Percentiles rank a stretch among this genome's conserved stretches.
Conservation (phyloP, 345 rosid genomes). For the Zanthoxylum bungeanum region DNA sequence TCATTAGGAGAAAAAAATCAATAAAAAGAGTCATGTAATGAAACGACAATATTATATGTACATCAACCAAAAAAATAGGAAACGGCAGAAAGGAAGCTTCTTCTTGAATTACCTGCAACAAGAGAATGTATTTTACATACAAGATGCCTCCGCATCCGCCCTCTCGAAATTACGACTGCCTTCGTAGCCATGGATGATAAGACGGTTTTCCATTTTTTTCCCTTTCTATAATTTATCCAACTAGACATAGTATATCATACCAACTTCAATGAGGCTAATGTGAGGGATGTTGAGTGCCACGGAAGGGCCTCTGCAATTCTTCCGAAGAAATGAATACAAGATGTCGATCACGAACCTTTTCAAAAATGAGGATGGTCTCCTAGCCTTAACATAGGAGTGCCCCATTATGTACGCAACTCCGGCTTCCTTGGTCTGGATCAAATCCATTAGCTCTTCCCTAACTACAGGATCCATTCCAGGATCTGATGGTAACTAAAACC, state of each 20-base stretch:
- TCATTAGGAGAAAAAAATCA: not conserved
- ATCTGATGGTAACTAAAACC: slow-evolving; percentile 51
- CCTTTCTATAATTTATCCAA: not conserved
- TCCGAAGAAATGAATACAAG: slow-evolving; percentile 84
- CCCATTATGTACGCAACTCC: slow-evolving; percentile 91
- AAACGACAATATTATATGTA: not conserved
- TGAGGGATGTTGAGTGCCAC: slow-evolving; percentile 92
- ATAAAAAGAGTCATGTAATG: not conserved
- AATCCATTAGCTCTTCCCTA: slow-evolving; percentile 79
- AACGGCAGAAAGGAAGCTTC: not conserved
- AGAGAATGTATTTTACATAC: not conserved
- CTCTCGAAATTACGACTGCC: not conserved
- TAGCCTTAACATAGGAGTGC: slow-evolving; percentile 80
- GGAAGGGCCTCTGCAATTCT: slow-evolving; percentile 92
- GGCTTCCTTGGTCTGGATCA: slow-evolving; percentile 79
- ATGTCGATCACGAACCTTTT: slow-evolving; percentile 74
- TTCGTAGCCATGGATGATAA: not conserved
- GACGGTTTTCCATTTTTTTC: not conserved
- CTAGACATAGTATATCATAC: slow-evolving; percentile 90
- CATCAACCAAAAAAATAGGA: no score
- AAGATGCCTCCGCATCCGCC: not conserved
- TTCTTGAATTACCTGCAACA: not conserved
- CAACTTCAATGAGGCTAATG: slow-evolving; percentile 91
- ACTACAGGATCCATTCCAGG: slow-evolving; percentile 67
- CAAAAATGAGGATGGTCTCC: slow-evolving; percentile 62